These are phyloP conservation scores for Cladosporium cucumerinum DNA, from an alignment of 2,329 filamentous ascomycete species.

Conservation along the genomic window DNA sequence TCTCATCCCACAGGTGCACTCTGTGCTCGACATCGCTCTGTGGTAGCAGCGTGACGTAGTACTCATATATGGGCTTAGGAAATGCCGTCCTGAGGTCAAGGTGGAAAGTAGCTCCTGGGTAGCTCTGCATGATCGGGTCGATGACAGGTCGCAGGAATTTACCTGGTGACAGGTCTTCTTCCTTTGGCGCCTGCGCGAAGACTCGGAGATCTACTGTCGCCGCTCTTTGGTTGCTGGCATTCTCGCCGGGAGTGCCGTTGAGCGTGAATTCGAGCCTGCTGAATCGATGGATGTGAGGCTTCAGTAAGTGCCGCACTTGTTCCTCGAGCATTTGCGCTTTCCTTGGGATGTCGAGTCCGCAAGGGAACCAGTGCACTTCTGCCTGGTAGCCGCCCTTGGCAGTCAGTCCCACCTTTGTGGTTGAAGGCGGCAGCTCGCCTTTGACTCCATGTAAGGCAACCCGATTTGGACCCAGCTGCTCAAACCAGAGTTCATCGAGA, in stretches of 20 bases:
- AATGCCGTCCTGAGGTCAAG: slow-evolving; percentile 39
- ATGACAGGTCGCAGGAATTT: slow-evolving; percentile 39
- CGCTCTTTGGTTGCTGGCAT: slow-evolving; percentile 42
- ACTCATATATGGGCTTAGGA: slow-evolving; percentile 41
- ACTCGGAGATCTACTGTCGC: slow-evolving; percentile 50
- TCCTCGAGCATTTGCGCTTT: slow-evolving; percentile 48
- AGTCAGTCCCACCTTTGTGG: slow-evolving; percentile 50
- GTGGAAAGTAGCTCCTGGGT: slow-evolving; percentile 33
- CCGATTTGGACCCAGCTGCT: slow-evolving; percentile 49
- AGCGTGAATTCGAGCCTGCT: slow-evolving; percentile 37
- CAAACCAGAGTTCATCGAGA: slow-evolving; percentile 50
- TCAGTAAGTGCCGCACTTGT: slow-evolving; percentile 41
- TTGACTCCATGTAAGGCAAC: slow-evolving; percentile 48
- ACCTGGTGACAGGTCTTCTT: slow-evolving; percentile 27
- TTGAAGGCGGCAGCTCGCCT: slow-evolving; percentile 46
- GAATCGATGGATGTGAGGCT: slow-evolving; percentile 38
- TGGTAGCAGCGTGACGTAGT: slow-evolving; percentile 39
- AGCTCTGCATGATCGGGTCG: slow-evolving; percentile 44
- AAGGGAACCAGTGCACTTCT: slow-evolving; percentile 45
- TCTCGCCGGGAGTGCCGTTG: slow-evolving; percentile 44
- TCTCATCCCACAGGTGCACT: slow-evolving; percentile 31
- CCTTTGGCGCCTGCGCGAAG: slow-evolving; percentile 35
- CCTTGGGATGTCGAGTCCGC: slow-evolving; percentile 44
- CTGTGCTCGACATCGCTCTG: slow-evolving; percentile 30
- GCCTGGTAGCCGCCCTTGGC: slow-evolving; percentile 48